Evolutionary conservation across 202 grass and related monocot genomes (phyloP).

Genomic region (Sporobolus alterniflorus): DNA sequence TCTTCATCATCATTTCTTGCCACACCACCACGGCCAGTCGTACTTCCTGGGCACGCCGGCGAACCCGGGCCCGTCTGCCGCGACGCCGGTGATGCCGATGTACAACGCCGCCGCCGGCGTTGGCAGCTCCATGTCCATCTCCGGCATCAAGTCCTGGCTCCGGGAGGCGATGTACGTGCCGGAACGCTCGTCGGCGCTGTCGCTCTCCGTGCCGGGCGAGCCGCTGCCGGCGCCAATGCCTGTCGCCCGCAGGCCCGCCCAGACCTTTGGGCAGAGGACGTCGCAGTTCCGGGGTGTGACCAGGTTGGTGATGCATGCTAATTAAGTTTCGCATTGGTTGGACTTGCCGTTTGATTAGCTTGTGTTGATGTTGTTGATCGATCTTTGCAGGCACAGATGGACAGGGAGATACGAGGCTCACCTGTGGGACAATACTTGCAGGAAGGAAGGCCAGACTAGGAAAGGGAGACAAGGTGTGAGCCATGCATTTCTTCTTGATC

Average conservation of each 20-base stretch:
- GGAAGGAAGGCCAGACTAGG: slow-evolving; percentile 93
- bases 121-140: slow-evolving; percentile 76
- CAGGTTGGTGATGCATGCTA: slow-evolving; percentile 32
- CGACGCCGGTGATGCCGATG: slow-evolving; percentile 16
- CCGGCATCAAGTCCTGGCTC: slow-evolving; percentile 92
- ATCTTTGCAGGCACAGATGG: slow-evolving; percentile 74
- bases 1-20: slow-evolving; percentile 29
- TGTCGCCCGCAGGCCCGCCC: slow-evolving; percentile 43
- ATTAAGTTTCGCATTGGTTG: neutral
- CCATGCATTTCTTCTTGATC: neutral
- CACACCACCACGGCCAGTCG: slow-evolving; percentile 32
- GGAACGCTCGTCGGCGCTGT: slow-evolving; percentile 32
- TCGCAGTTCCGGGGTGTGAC: slow-evolving; percentile 90
- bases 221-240: slow-evolving; percentile 31
- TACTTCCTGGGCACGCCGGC: slow-evolving; percentile 21
- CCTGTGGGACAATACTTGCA: slow-evolving; percentile 93
- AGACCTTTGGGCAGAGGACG: slow-evolving; percentile 92
- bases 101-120: slow-evolving; percentile 29
- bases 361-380: neutral
- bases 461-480: slow-evolving; percentile 96
- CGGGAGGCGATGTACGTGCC: slow-evolving; percentile 53
- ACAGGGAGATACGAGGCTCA: slow-evolving; percentile 95
- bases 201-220: slow-evolving; percentile 42
- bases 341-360: neutral
- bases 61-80: neutral